phyloP scores from a whole-genome alignment of 768 basidiomycete genomes.

The Pleurotus ostreatus region DNA sequence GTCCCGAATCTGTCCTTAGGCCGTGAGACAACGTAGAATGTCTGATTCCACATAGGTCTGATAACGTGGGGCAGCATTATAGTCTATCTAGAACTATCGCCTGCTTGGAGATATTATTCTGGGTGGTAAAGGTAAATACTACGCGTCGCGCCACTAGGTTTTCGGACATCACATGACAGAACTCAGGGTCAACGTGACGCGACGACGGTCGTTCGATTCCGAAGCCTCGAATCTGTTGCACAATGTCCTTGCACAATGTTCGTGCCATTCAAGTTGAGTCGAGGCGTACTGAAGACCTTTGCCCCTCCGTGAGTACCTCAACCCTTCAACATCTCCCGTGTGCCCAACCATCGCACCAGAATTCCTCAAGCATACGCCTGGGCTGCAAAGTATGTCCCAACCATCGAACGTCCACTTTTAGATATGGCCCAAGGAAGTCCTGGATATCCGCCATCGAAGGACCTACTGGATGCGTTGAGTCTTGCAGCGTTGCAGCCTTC shows the following conservation, averaged over 20 bases:
- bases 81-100: too few species aligned
- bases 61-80: too few species aligned
- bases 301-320: neutral
- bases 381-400: conserved; percentile 40
- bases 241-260: neutral
- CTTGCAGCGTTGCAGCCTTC: conserved; percentile 35
- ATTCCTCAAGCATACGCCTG: conserved; percentile 59
- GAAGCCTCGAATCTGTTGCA: neutral
- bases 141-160: too few species aligned
- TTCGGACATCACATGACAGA: too few species aligned
- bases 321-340: neutral
- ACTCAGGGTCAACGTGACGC: too few species aligned
- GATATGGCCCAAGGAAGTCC: conserved; percentile 79
- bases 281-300: neutral
- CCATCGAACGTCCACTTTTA: conserved; percentile 46
- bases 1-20: too few species aligned
- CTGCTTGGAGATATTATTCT: too few species aligned
- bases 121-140: too few species aligned
- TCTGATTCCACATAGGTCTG: too few species aligned
- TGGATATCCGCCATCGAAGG: conserved; percentile 53
- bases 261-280: neutral
- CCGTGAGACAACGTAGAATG: too few species aligned
- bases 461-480: conserved; percentile 46
- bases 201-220: too few species aligned
- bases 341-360: conserved; percentile 22